These are phyloP conservation scores for Penicillium carneum DNA, from an alignment of 2,329 filamentous ascomycete genomes.

Conservation along the genomic window DNA sequence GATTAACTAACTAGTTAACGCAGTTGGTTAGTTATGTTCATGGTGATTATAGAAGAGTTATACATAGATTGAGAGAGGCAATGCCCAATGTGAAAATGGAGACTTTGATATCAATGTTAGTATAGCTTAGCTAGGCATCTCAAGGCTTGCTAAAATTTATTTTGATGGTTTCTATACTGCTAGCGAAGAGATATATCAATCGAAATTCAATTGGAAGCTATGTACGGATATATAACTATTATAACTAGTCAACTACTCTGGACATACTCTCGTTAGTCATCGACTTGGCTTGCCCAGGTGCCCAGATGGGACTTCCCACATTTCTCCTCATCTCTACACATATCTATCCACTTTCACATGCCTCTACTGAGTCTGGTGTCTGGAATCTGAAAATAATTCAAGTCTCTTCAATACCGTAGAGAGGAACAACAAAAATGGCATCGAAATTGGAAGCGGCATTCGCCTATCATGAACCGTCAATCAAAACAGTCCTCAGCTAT, in stretches of 20 bases:
- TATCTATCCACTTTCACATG: not conserved
- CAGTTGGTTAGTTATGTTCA: not conserved
- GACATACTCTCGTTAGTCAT: not conserved
- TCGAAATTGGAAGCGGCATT: constrained; percentile 39
- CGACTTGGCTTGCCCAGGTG: not conserved
- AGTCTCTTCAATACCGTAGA: not conserved
- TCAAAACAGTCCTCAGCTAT: constrained; percentile 65
- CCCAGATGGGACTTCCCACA: not conserved
- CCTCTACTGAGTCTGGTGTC: not conserved
- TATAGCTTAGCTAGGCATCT: not conserved
- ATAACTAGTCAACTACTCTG: not conserved
- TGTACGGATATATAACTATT: not conserved
- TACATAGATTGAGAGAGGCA: not conserved
- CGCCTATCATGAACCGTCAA: constrained; percentile 69
- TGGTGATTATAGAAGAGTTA: too few relatives aligned
- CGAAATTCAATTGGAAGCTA: not conserved
- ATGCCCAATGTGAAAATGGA: not conserved
- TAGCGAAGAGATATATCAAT: not conserved
- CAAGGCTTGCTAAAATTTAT: not conserved
- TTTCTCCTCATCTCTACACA: not conserved
- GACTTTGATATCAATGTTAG: not conserved
- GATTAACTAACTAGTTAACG: too few relatives aligned
- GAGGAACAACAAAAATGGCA: not conserved
- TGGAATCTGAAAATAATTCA: not conserved
- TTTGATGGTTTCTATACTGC: not conserved